Base-by-base conservation (phyloP, 1,139 yeast genomes). In the Chernovozyma sophiae-reginae region DNA sequence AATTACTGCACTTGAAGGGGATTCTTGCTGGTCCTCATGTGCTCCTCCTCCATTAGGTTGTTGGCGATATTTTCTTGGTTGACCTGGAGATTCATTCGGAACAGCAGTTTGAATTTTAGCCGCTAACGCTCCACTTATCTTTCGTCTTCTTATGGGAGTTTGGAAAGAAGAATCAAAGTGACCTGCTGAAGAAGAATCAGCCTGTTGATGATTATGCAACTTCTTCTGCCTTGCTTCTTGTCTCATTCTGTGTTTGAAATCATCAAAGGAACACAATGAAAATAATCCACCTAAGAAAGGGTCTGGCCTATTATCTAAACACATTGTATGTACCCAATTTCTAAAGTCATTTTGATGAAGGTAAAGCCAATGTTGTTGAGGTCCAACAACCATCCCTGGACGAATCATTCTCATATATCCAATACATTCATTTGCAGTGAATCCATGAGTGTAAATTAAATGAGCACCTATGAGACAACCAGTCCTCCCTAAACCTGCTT, bases 301-400 rank as follows among this genome's bases (percentile, higher is more conserved):
- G 45, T 86, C 86, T 1, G 96, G 83, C 33, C 72, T 63, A 49
- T 70, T 78, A 47, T 82, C 87, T 40, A 86, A 60, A n/a, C 80
- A 78, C 96, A 86, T 89, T 6, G 97, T 89, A 51, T 82, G 85
- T 56, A 90, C 77, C 97, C 98, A 92, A 51, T 89, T 96, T 51
- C 97, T 75, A 60, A 92, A 92, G 49, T 89, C 96, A 57, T 89
- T 84, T 60, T 92, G 98, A 58, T 92, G 96, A 48, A 92, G 74
- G 55, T 92, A 94, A 38, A 92, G 71, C 98, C 98, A 92, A 63
- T 92, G 98, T 56, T 92, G 98, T 59, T 92, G 98, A 2, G 98
- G 98, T 0, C 98, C 98, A 26, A 92, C 98, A 13, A 92, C 97
- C 98, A 92, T 92, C 24, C 98, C 98, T 0, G 98, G 98, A 48